Base-by-base conservation (phyloP, 352 stramenopile species). In the Thraustotheca clavata region DNA sequence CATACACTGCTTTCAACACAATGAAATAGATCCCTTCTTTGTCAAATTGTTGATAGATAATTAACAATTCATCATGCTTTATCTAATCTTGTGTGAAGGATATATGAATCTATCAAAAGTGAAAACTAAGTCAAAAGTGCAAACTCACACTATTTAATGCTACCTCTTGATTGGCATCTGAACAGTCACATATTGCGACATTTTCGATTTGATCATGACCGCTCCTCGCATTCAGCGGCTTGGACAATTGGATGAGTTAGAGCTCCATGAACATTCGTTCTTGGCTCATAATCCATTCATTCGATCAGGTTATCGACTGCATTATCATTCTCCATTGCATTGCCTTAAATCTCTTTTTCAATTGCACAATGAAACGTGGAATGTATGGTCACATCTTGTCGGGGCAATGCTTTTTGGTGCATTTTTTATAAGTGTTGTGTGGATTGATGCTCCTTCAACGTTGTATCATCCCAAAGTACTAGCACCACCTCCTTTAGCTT, bases 221-320 rank as follows among this genome's bases (percentile, higher is more conserved):
- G n/a, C n/a, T n/a, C n/a, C n/a, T n/a, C n/a, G n/a, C n/a, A n/a
- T n/a, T n/a, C n/a, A 24, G 43, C 43, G 43, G 1, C 43, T 91
- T 66, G 80, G 87, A 59, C 73, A 74, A 22, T 72, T 92, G 43
- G 80, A 91, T 59, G 75, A 83, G 61, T 77, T 65, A 26, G 39
- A 39, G 24, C 16, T 11, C 9, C 38, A 91, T 26, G 83, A 81
- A 49, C 90, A 91, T 49, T 76, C 80, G 18, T 94, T 90, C 67
- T 72, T 93, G 50, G 81, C 76, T 12, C 78, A 91, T 74, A 91
- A 91, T 69, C 90, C 84, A 71, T 93, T 90, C 80, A 91, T 94
- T 67, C 81, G 76, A 54, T 87, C 81, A 48, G 81, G 83, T 35
- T 94, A 94, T 62, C 83, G 86, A 0, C 73, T 94, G 26, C 77